Conservation (phyloP, 2,329 filamentous ascomycete genomes). For the Aspergillus cejpii region DNA sequence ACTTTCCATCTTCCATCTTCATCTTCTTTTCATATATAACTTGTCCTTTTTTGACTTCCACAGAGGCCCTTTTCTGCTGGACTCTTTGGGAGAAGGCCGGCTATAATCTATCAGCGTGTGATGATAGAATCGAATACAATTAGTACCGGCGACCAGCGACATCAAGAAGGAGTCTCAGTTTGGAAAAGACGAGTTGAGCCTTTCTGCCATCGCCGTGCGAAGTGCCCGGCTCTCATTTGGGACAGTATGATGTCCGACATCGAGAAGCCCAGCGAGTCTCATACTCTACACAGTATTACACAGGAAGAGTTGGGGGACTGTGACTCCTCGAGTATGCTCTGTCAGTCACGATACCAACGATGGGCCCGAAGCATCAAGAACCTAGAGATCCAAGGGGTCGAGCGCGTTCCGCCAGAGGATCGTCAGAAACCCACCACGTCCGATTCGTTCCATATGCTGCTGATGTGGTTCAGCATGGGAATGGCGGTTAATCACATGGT, state of each 20-base stretch:
- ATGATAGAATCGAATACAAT: too few relatives aligned
- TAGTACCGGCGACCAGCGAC: too few relatives aligned
- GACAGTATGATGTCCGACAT: constrained; percentile 17
- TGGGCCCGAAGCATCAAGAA: constrained; percentile 21
- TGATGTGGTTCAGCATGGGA: constrained; percentile 39
- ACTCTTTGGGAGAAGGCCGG: neutral
- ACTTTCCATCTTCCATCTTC: constrained; percentile 4
- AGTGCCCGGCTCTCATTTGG: neutral
- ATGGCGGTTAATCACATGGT: constrained; percentile 39
- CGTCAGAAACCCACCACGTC: constrained; percentile 22
- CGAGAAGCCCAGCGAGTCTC: constrained; percentile 23
- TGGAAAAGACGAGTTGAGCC: neutral
- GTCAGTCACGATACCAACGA: constrained; percentile 17
- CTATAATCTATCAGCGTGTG: neutral
- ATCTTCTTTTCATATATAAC: constrained; percentile 9
- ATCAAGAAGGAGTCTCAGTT: neutral
- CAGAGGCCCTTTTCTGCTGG: neutral
- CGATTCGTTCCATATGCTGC: constrained; percentile 26
- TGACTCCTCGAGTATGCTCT: constrained; percentile 6
- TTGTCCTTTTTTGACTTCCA: neutral
- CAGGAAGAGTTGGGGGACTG: constrained; percentile 18
- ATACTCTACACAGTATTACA: constrained; percentile 20
- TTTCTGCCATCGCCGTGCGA: neutral
- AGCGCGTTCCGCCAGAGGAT: constrained; percentile 24
- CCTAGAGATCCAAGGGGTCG: constrained; percentile 24